Evolutionary conservation across 2,329 filamentous ascomycete genomes (phyloP).

Genomic region (Ascochyta fabae): DNA sequence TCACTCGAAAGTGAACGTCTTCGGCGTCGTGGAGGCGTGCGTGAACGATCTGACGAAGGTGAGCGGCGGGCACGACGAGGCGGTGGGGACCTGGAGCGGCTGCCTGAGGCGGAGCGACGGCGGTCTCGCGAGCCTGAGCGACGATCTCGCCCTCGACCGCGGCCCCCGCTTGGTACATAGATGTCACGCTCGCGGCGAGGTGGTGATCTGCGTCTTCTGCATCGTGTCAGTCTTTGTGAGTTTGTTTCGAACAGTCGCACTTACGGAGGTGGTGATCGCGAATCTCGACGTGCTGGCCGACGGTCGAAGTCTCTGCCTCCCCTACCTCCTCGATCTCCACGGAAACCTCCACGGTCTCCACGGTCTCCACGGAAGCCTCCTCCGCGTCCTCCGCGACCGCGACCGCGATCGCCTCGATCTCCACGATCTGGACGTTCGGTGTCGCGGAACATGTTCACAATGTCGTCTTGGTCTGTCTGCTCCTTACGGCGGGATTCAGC

Average conservation of each 20-base stretch:
- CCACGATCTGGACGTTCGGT: constrained; percentile 58
- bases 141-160: constrained; percentile 44
- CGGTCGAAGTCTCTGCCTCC: constrained; percentile 57
- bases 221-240: constrained; percentile 23
- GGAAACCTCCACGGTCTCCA: constrained; percentile 49
- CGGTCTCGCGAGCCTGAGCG: constrained; percentile 44
- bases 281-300: constrained; percentile 54
- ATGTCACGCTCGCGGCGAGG: constrained; percentile 62
- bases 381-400: constrained; percentile 53
- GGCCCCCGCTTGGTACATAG: constrained; percentile 60
- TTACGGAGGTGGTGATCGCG: constrained; percentile 56
- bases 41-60: constrained; percentile 45
- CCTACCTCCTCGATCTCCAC: constrained; percentile 52
- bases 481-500: constrained; percentile 76
- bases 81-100: constrained; percentile 35
- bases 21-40: constrained; percentile 47
- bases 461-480: constrained; percentile 67
- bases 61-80: constrained; percentile 37
- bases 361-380: constrained; percentile 54
- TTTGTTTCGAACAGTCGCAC: constrained; percentile 3
- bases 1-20: constrained; percentile 45
- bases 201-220: constrained; percentile 56
- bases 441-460: constrained; percentile 70
- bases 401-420: constrained; percentile 38
- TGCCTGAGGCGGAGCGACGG: constrained; percentile 44